Conservation (phyloP, 192 early-diverging fungal genomes). For the Coemansia sp. region DNA sequence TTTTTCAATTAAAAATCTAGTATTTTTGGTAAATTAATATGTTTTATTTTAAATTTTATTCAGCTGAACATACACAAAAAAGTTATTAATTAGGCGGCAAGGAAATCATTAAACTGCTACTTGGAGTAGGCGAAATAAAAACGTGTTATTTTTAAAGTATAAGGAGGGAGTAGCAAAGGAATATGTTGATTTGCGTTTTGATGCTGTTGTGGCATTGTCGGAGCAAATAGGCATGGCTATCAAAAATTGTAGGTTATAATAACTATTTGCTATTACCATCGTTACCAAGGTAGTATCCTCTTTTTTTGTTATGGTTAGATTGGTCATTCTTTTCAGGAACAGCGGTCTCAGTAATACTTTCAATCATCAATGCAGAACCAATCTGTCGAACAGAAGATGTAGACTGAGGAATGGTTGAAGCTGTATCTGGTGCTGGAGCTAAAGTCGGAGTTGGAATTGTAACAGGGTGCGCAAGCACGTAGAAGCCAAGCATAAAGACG, state of each 20-base stretch:
- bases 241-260: not conserved
- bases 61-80: slow-evolving; percentile 1
- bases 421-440: not conserved
- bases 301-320: not conserved
- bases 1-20: too few species aligned
- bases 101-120: not conserved
- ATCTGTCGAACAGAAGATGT: not conserved
- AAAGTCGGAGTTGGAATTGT: too few species aligned
- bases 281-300: not conserved
- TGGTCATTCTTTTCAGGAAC: not conserved
- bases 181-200: not conserved
- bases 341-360: not conserved
- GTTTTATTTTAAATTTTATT: not conserved
- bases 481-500: not conserved
- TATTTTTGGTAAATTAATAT: not conserved
- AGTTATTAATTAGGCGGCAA: not conserved
- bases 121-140: not conserved
- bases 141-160: not conserved
- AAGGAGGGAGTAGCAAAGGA: not conserved
- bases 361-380: not conserved
- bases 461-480: not conserved
- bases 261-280: too few species aligned
- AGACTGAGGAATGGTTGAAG: not conserved
- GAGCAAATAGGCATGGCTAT: too few species aligned
- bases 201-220: too few species aligned